Conservation (phyloP, 768 basidiomycete genomes). For the Hygrocybe punicea region DNA sequence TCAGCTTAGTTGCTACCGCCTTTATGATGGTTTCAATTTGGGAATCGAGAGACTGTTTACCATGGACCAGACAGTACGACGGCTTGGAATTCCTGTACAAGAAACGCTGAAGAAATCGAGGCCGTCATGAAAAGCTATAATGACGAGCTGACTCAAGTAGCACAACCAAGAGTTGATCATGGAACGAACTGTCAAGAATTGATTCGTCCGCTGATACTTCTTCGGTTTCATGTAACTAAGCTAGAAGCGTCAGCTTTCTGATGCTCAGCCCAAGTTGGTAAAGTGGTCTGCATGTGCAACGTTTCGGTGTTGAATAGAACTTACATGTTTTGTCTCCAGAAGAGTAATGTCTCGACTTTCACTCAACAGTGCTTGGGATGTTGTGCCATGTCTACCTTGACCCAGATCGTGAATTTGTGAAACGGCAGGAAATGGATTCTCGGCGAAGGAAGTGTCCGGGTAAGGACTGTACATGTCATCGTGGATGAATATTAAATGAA, state of each 20-base stretch:
- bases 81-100: conserved; percentile 60
- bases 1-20: conserved; percentile 50
- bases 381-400: conserved; percentile 59
- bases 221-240: conserved; percentile 64
- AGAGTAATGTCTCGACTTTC: conserved; percentile 58
- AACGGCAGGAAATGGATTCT: conserved; percentile 54
- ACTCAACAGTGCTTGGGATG: conserved; percentile 59
- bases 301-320: background rate
- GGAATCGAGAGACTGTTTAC: conserved; percentile 59
- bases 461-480: conserved; percentile 58
- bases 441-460: conserved; percentile 70
- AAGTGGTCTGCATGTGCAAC: conserved; percentile 6
- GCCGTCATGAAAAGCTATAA: conserved; percentile 75
- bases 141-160: conserved; percentile 8
- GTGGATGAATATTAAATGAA: conserved; percentile 78
- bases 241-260: conserved; percentile 80
- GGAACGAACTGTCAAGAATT: conserved; percentile 54
- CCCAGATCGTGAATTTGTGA: conserved; percentile 90
- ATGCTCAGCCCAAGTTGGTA: conserved; percentile 83
- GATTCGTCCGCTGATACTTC: conserved; percentile 46
- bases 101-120: conserved; percentile 80
- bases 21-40: conserved; percentile 64
- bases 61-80: conserved; percentile 47
- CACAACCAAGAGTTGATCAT: background rate
- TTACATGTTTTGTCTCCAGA: conserved; percentile 77